Evolutionary conservation across 768 basidiomycete species (phyloP).

Genomic region (Hericium rajendrae): DNA sequence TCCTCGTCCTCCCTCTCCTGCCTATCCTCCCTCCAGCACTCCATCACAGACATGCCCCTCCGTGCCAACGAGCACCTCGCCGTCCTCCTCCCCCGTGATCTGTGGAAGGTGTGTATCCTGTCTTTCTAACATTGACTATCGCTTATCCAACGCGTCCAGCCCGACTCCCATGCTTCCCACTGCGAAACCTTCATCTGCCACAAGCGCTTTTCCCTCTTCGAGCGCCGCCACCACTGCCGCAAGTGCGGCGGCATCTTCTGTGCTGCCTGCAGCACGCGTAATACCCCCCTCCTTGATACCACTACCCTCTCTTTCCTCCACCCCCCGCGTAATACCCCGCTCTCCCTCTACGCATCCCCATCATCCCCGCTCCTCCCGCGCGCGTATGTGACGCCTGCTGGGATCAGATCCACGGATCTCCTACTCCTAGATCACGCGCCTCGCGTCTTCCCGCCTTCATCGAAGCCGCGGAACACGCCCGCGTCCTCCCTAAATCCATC

Average conservation of each 20-base stretch:
- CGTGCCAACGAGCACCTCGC: slow-evolving; percentile 65
- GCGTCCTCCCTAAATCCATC: not conserved
- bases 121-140: not conserved
- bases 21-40: slow-evolving; percentile 7
- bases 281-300: slow-evolving; percentile 63
- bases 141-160: slow-evolving; percentile 17
- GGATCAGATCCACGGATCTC: slow-evolving; percentile 59
- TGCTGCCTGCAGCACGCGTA: slow-evolving; percentile 44
- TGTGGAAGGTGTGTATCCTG: slow-evolving; percentile 45
- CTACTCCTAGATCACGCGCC: slow-evolving; percentile 31
- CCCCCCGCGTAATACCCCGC: slow-evolving; percentile 59
- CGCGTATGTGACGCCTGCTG: slow-evolving; percentile 74
- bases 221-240: slow-evolving; percentile 77
- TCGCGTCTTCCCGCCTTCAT: slow-evolving; percentile 16
- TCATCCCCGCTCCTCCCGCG: slow-evolving; percentile 43
- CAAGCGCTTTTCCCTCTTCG: slow-evolving; percentile 53
- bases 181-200: slow-evolving; percentile 75
- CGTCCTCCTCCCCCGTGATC: slow-evolving; percentile 53
- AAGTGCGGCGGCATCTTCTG: slow-evolving; percentile 81
- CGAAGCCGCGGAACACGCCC: slow-evolving; percentile 2
- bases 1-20: slow-evolving; percentile 14
- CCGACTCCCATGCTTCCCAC: slow-evolving; percentile 46
- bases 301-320: slow-evolving; percentile 59
- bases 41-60: slow-evolving; percentile 7
- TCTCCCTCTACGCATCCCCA: slow-evolving; percentile 49